Conservation (phyloP, 108 stramenopile genomes). For the Epithemia pelagica region DNA sequence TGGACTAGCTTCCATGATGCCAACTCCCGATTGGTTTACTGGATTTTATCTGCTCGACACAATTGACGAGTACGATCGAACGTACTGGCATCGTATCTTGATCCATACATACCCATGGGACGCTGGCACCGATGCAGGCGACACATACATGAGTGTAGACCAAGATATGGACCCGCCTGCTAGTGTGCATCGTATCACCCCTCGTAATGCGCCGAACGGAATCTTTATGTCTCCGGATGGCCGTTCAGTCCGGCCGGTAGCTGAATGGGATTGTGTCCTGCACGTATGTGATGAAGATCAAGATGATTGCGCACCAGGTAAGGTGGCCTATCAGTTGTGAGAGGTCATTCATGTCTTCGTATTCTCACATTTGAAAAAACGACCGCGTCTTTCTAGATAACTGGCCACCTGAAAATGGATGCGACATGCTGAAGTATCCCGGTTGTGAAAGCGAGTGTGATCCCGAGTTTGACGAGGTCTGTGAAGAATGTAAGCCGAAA, state of each 20-base stretch:
- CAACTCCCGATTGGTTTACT: slow-evolving; percentile 45
- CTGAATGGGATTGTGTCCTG: slow-evolving; percentile 37
- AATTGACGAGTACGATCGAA: slow-evolving; percentile 30
- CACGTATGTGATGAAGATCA: slow-evolving; percentile 22
- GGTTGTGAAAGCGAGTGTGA: slow-evolving; percentile 8
- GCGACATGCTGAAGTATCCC: slow-evolving; percentile 10
- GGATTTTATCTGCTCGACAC: slow-evolving; percentile 34
- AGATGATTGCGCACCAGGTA: not conserved
- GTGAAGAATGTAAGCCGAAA: slow-evolving; percentile 4
- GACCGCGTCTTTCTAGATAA: no score
- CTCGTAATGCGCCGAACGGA: slow-evolving; percentile 17
- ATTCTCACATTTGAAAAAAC: no score
- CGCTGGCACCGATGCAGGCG: slow-evolving; percentile 44
- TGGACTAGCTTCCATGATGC: slow-evolving; percentile 30
- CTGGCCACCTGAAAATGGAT: slow-evolving; percentile 15
- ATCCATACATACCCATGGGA: slow-evolving; percentile 37
- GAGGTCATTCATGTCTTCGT: no score
- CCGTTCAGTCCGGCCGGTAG: slow-evolving; percentile 21
- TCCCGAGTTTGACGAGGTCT: slow-evolving; percentile 5
- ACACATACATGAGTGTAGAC: slow-evolving; percentile 31
- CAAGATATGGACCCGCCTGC: slow-evolving; percentile 39
- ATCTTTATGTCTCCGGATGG: slow-evolving; percentile 28
- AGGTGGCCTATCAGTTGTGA: no score
- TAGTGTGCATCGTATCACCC: slow-evolving; percentile 20
- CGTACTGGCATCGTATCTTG: slow-evolving; percentile 29